Base-by-base conservation (phyloP, 2,329 filamentous ascomycete species). In the Fusarium sp. region DNA sequence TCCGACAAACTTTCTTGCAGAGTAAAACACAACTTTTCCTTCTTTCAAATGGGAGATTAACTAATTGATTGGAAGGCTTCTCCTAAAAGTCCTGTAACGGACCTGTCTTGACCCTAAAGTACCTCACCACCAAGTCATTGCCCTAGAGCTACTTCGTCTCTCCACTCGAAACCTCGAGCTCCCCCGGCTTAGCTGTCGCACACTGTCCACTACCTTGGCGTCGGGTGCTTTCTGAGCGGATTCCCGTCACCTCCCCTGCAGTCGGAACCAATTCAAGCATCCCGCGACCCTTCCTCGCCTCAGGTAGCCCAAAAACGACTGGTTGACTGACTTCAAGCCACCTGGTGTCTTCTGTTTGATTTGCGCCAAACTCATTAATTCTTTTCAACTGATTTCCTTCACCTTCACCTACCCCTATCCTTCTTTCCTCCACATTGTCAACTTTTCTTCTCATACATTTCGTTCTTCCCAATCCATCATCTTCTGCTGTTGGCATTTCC, bases 301-400 rank as follows among this genome's bases (percentile, higher is more conserved):
- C 72, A 72, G 65, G 68, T 75, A 71, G 73, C 75, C 72, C 72
- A 70, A 72, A 71, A 73, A 64, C 62, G 65, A 73, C 72, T 76
- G 74, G 73, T 57, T 62, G 63, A 63, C 57, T 62, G 58, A 67
- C 63, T 76, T 77, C 66, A 76, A 78, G 76, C 76, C 76, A 78
- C 76, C 75, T 77, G 76, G 76, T 78, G 73, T 77, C 66, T 77
- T 77, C 72, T 73, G 63, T 61, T 63, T 63, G 57, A 68, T 67
- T 75, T 71, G 76, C 73, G 64, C 74, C 70, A 73, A 60, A 67
- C 66, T 70, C 50, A 68, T 59, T 69, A 63, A 57, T 58, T 70
- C 60, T 59, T 63, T 32, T 54, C 56, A 66, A 72, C 69, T 27
- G 49, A 62, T 71, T 68, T 49, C 58, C 18, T 38, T 64, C 57